Evolutionary conservation across 2,329 filamentous ascomycete genomes (phyloP).

Genomic region (Alternaria rosae): DNA sequence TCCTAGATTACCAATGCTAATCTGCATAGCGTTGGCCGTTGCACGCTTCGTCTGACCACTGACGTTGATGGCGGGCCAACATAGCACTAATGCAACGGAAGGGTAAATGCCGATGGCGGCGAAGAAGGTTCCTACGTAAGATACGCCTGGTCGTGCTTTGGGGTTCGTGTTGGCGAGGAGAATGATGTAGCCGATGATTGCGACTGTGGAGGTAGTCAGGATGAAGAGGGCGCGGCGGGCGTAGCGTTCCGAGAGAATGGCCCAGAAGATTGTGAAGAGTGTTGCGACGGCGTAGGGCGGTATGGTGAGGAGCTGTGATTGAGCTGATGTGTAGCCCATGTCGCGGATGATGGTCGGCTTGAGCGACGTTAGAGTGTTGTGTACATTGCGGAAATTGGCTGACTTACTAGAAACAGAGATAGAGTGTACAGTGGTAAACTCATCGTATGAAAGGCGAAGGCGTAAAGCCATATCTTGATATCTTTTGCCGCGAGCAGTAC

Average conservation of each 20-base stretch:
- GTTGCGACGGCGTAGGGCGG: conserved; percentile 53
- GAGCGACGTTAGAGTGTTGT: neutral
- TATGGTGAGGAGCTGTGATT: conserved; percentile 57
- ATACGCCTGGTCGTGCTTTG: conserved; percentile 43
- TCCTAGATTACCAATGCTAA: conserved; percentile 59
- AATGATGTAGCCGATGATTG: conserved; percentile 51
- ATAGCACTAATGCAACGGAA: conserved; percentile 51
- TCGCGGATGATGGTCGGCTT: conserved; percentile 63
- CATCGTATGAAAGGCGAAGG: conserved; percentile 75
- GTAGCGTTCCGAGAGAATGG: conserved; percentile 42
- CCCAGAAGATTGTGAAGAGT: conserved; percentile 47
- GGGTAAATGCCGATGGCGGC: conserved; percentile 52
- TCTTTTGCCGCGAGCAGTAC: conserved; percentile 67
- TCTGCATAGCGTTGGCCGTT: conserved; percentile 59
- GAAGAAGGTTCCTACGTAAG: conserved; percentile 49
- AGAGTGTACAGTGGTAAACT: conserved; percentile 59
- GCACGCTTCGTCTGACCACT: conserved; percentile 62
- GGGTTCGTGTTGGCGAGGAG: conserved; percentile 46
- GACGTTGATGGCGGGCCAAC: conserved; percentile 63
- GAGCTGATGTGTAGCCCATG: conserved; percentile 53
- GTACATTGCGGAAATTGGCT: neutral
- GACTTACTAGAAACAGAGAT: conserved; percentile 49
- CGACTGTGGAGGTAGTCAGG: conserved; percentile 38
- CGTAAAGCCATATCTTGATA: conserved; percentile 63
- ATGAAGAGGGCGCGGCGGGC: conserved; percentile 48